Evolutionary conservation across 129 eudicot species (phyloP), one percentile per base, ranked within the genome.

Genomic region (Erigeron canadensis): DNA sequence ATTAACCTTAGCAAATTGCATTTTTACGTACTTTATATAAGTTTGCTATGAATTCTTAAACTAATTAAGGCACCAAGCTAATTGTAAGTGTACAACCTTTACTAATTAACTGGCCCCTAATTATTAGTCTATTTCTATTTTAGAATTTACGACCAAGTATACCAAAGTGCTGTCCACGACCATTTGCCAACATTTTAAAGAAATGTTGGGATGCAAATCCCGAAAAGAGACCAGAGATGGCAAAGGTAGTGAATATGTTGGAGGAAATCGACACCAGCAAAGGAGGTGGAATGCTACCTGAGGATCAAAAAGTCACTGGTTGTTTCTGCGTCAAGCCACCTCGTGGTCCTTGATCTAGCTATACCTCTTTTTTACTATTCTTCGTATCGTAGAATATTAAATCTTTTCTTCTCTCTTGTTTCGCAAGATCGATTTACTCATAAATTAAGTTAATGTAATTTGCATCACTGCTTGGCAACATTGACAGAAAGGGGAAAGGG

Each of bases 141-240:
- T 48, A 63, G 67, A 63, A 63, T 9, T 38, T 63, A 63, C 48
- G 67, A n/a, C 67, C 48, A 16, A 63, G 19, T 41, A 63, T 63
- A 7, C 67, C 67, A 63, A 63, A 16, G 46, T 39, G 67, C 40
- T 63, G 67, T 17, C 67, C 67, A 8, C 39, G 44, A 23, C 4
- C 67, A 12, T 28, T 63, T 63, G 67, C 47, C 21, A n/a, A 21
- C 47, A 63, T 63, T 39, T 38, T 63, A 6, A 63, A 63, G 67
- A 63, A 38, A 40, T 63, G 67, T 40, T 63, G 67, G 67, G 46
- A 63, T 17, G 47, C 40, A 17, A 63, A 63, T 6, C 67, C 28
- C 19, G 45, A 63, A 63, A 63, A 39, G 67, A 37, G 67, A 15
- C 67, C 67, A 2, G 22, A 63, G 48, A 63, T 63, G 67, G 67